A percentile compares a stretch with the other conserved stretches of the same genome.
These are phyloP conservation scores for Amylostereum areolatum DNA, from an alignment of 1,284 basidiomycete species.

Conservation along the genomic window DNA sequence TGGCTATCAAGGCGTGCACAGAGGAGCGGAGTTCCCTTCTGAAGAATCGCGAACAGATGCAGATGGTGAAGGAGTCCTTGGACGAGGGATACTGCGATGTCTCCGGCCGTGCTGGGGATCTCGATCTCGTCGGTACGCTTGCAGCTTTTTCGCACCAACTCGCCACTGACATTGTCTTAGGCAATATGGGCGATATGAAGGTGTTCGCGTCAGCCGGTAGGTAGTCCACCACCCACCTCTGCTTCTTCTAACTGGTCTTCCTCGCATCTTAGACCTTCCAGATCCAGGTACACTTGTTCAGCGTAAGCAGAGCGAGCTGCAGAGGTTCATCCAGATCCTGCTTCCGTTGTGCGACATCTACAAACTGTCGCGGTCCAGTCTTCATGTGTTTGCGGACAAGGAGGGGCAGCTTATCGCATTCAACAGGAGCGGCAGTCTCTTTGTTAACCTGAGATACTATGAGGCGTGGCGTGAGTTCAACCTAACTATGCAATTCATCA, in stretches of 20 bases:
- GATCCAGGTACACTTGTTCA: constrained; percentile 43
- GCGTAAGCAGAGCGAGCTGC: constrained; percentile 47
- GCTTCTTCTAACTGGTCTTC: too few relatives aligned
- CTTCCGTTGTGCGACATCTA: constrained; percentile 54
- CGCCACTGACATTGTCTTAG: constrained; percentile 26
- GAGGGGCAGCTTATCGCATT: constrained; percentile 87
- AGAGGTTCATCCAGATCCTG: constrained; percentile 67
- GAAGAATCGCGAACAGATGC: constrained; percentile 62
- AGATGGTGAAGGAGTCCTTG: constrained; percentile 67
- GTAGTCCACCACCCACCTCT: constrained; percentile 2
- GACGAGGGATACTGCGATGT: constrained; percentile 83
- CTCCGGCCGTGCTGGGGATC: constrained; percentile 60
- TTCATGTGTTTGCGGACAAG: constrained; percentile 87
- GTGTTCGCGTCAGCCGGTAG: constrained; percentile 67
- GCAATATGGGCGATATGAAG: constrained; percentile 58
- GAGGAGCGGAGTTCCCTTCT: constrained; percentile 61
- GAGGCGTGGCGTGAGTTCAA: constrained; percentile 77
- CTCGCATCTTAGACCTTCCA: constrained; percentile 40
- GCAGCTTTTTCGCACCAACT: background rate
- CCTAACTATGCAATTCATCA: background rate
- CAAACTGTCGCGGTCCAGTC: constrained; percentile 55
- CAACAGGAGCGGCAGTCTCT: constrained; percentile 86
- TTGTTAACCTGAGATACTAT: constrained; percentile 86
- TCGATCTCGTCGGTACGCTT: constrained; percentile 51
- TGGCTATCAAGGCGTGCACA: constrained; percentile 74